Evolutionary conservation across 225 moss, liverwort and hornwort genomes (phyloP), one percentile per base, ranked within the genome.

Genomic region (Climacium dendroides): DNA sequence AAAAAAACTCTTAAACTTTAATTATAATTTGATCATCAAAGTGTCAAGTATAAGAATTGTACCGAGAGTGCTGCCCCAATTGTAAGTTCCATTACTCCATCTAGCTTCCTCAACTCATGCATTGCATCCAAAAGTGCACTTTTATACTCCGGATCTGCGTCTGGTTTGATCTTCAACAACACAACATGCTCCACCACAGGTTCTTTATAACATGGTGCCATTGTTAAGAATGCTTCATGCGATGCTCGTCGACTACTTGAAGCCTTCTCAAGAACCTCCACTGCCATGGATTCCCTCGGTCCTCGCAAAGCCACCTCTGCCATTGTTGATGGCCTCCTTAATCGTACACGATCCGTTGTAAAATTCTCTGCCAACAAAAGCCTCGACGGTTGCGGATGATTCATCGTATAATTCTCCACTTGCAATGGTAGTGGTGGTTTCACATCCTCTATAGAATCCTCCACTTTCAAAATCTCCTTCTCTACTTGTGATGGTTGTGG

Each of bases 151-250:
- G 34, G 54, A 61, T 90, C 81, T 11, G 55, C 87, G 22, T 92
- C 91, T 7, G 81, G 79, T 78, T 89, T 95, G 39, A 95, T 77
- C 82, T 93, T 96, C n/a, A 96, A 80, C 24, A 96, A 35, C 77
- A 92, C 90, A n/a, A 95, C 86, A 80, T 96, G 97, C 89, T 97
- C 96, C 20, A 95, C 89, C 39, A 94, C 62, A 5, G 87, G 63
- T 9, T 70, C 79, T 35, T 29, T 63, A 12, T 83, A 59, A 50
- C 80, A 61, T 13, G 83, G 61, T 3, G 80, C 85, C 10, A 48
- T 87, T 26, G 85, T 61, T 62, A 90, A 35, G 59, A 92, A 90
- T 7, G 85, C 87, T 50, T 70, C 89, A 23, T 75, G 54, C 5
- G 71, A 90, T 3, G 67, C 85, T 55, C 89, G 45, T n/a, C 87